These are phyloP conservation scores for Aspergillus flavus DNA, from an alignment of 2,329 filamentous ascomycete genomes.

Conservation along the genomic window DNA sequence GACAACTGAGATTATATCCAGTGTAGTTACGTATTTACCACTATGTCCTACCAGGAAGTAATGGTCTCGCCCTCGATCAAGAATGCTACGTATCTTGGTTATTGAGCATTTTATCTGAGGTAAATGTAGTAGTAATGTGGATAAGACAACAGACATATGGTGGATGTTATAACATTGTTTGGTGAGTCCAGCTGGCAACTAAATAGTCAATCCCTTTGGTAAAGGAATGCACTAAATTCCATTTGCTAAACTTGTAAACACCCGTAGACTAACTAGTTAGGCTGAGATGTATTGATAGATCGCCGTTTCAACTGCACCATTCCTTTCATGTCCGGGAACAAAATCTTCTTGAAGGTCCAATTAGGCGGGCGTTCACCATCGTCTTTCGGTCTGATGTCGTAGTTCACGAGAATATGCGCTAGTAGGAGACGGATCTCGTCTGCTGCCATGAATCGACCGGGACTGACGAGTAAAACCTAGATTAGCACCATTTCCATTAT, in stretches of 20 bases:
- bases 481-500: neutral
- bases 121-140: rapidly evolving
- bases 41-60: too few species aligned
- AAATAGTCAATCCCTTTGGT: too few species aligned
- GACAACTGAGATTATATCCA: too few species aligned
- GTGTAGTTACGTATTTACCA: rapidly evolving
- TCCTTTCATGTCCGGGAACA: neutral
- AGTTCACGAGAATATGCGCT: neutral
- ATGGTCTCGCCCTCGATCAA: rapidly evolving
- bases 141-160: too few species aligned
- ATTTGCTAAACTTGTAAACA: too few species aligned
- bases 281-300: neutral
- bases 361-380: neutral
- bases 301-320: neutral
- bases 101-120: too few species aligned
- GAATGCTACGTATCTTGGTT: too few species aligned
- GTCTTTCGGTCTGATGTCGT: neutral
- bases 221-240: too few species aligned
- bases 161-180: too few species aligned
- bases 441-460: neutral
- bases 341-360: neutral
- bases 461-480: neutral
- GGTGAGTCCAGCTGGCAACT: too few species aligned
- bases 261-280: too few species aligned
- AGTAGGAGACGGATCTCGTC: neutral